Conservation (phyloP, 768 basidiomycete species). For the Podaxis sp. region DNA sequence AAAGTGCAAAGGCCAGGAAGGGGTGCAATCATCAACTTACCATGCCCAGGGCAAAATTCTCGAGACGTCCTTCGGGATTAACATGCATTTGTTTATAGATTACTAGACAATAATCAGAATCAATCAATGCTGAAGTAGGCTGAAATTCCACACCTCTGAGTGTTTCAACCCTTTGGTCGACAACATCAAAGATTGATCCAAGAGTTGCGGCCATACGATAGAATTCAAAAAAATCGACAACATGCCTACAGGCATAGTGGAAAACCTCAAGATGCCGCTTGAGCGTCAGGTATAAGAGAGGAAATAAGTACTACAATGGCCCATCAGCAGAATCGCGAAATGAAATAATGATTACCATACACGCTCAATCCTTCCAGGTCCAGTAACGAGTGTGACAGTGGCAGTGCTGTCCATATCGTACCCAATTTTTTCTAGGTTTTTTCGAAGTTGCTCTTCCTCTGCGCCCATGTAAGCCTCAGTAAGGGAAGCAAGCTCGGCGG, state of each 20-base stretch:
- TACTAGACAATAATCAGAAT: slow-evolving; percentile 19
- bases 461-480: slow-evolving; percentile 3
- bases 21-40: slow-evolving; percentile 18
- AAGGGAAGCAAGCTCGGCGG: slow-evolving; percentile 4
- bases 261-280: slow-evolving; percentile 17
- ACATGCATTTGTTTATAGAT: slow-evolving; percentile 34
- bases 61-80: slow-evolving; percentile 30
- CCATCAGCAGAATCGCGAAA: not conserved
- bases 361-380: slow-evolving; percentile 18
- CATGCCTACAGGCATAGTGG: slow-evolving; percentile 33
- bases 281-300: slow-evolving; percentile 20
- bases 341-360: slow-evolving; percentile 7
- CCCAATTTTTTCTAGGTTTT: slow-evolving; percentile 16
- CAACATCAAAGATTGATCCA: slow-evolving; percentile 26
- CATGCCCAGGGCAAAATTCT: slow-evolving; percentile 37
- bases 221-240: slow-evolving; percentile 32
- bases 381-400: slow-evolving; percentile 17
- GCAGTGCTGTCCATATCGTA: slow-evolving; percentile 18
- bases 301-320: slow-evolving; percentile 18
- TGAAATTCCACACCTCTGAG: slow-evolving; percentile 26
- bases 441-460: slow-evolving; percentile 15
- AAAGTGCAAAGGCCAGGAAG: not conserved
- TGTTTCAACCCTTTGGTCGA: slow-evolving; percentile 31
- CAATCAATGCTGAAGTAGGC: not conserved
- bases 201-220: slow-evolving; percentile 26